Conservation (phyloP, 2,329 filamentous ascomycete genomes). For the Hypomyces perniciosus region DNA sequence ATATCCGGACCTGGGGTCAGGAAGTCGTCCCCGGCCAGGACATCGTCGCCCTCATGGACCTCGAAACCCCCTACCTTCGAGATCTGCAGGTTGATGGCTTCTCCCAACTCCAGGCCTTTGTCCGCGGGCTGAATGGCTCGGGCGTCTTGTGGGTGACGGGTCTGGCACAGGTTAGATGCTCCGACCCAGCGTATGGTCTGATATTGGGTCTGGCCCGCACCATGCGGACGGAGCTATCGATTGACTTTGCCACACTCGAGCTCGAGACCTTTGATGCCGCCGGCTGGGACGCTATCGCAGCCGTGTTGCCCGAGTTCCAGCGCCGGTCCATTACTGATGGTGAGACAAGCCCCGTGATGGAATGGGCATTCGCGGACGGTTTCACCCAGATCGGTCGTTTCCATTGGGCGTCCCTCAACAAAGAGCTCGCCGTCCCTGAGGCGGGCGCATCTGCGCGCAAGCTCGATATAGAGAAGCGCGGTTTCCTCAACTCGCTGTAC, state of each 20-base stretch:
- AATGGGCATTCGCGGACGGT: not conserved
- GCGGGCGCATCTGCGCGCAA: not conserved
- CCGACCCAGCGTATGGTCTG: conserved; percentile 3
- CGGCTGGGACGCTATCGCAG: not conserved
- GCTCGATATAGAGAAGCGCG: not conserved
- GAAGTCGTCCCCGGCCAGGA: conserved; percentile 1
- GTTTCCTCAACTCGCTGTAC: not conserved
- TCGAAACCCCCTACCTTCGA: not conserved
- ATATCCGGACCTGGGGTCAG: not conserved
- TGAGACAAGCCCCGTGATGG: not conserved
- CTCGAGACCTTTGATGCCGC: not conserved
- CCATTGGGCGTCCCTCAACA: not conserved
- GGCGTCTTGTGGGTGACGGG: conserved; percentile 20
- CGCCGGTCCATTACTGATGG: not conserved
- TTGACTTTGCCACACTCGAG: conserved; percentile 1
- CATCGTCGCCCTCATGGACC: conserved; percentile 8
- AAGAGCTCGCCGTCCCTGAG: not conserved
- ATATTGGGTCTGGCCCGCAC: conserved; percentile 19
- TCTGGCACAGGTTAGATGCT: not conserved
- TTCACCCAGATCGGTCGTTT: not conserved
- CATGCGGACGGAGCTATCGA: conserved; percentile 17
- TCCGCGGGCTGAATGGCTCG: not conserved
- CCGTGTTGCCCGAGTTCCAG: not conserved
- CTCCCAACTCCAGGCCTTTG: not conserved
- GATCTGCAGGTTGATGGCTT: not conserved